phyloP scores from a whole-genome alignment of 495 filamentous ascomycete genomes.

The Aspergillus hancockii region DNA sequence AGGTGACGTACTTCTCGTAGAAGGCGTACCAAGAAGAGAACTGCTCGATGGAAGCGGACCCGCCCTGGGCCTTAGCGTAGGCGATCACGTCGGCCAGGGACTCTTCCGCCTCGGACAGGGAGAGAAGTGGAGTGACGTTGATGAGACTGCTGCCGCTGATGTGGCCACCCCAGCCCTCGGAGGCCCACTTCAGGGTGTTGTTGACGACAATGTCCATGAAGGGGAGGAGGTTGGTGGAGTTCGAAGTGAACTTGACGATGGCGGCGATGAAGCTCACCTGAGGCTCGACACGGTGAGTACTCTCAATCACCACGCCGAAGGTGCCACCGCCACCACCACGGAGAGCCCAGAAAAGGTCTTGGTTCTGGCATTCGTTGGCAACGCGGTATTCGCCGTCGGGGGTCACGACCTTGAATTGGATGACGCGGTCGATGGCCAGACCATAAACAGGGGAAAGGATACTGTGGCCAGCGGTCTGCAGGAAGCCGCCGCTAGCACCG shows the following conservation, averaged over 20 bases:
- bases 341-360: slow-evolving; percentile 51
- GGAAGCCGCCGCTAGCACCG: slow-evolving; percentile 42
- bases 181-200: slow-evolving; percentile 42
- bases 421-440: slow-evolving; percentile 49
- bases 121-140: slow-evolving; percentile 39
- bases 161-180: slow-evolving; percentile 51
- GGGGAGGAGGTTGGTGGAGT: slow-evolving; percentile 24
- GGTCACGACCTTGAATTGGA: slow-evolving; percentile 43
- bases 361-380: slow-evolving; percentile 37
- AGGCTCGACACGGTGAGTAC: slow-evolving; percentile 37
- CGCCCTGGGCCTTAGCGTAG: slow-evolving; percentile 32
- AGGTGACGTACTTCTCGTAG: slow-evolving; percentile 38
- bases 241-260: slow-evolving; percentile 36
- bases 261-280: slow-evolving; percentile 29
- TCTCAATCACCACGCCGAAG: slow-evolving; percentile 50
- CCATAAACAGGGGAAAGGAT: slow-evolving; percentile 42
- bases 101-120: slow-evolving; percentile 28
- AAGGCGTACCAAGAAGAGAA: slow-evolving; percentile 34
- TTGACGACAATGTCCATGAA: slow-evolving; percentile 42
- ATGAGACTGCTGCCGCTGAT: slow-evolving; percentile 37
- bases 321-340: slow-evolving; percentile 57
- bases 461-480: slow-evolving; percentile 44
- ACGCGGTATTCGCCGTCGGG: slow-evolving; percentile 39
- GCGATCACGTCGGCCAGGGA: slow-evolving; percentile 31
- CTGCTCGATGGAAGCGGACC: slow-evolving; percentile 31